These are phyloP conservation scores for Botryosphaeria dothidea DNA, from an alignment of 2,329 filamentous ascomycete species.

Conservation along the genomic window DNA sequence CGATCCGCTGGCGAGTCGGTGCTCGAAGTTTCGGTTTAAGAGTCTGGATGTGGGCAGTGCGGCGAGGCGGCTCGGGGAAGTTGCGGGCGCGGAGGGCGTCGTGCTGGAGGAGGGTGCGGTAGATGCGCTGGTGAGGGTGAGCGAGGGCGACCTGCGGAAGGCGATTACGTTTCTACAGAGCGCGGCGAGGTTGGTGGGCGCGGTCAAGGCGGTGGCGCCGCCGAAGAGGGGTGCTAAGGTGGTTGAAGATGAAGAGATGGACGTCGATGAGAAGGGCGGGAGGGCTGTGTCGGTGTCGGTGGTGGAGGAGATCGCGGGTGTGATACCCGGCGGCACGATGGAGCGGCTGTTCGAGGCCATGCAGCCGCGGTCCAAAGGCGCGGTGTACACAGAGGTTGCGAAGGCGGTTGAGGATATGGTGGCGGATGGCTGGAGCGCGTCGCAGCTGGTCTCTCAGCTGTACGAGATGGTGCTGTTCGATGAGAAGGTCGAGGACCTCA, in stretches of 20 bases:
- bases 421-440: slow-evolving; percentile 95
- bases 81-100: slow-evolving; percentile 78
- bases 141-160: slow-evolving; percentile 92
- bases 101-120: slow-evolving; percentile 74
- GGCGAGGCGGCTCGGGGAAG: slow-evolving; percentile 74
- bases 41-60: slow-evolving; percentile 86
- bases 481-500: slow-evolving; percentile 76
- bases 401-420: slow-evolving; percentile 86
- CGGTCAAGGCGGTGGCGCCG: slow-evolving; percentile 40
- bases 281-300: slow-evolving; percentile 70
- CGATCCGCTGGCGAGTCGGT: slow-evolving; percentile 88
- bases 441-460: slow-evolving; percentile 80
- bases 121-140: slow-evolving; percentile 80
- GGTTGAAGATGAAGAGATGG: slow-evolving; percentile 46
- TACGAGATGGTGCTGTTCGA: slow-evolving; percentile 83
- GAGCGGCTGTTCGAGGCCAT: slow-evolving; percentile 71
- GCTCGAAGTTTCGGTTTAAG: slow-evolving; percentile 98
- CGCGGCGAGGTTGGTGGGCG: slow-evolving; percentile 83
- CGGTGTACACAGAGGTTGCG: slow-evolving; percentile 72
- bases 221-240: slow-evolving; percentile 48
- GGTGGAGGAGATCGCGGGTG: slow-evolving; percentile 93
- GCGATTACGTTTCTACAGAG: slow-evolving; percentile 96
- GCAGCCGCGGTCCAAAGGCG: slow-evolving; percentile 52
- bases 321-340: slow-evolving; percentile 78
- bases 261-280: slow-evolving; percentile 36